Evolutionary conservation across 495 filamentous ascomycete genomes (phyloP).

Genomic region (Aspergillus kassunensis): DNA sequence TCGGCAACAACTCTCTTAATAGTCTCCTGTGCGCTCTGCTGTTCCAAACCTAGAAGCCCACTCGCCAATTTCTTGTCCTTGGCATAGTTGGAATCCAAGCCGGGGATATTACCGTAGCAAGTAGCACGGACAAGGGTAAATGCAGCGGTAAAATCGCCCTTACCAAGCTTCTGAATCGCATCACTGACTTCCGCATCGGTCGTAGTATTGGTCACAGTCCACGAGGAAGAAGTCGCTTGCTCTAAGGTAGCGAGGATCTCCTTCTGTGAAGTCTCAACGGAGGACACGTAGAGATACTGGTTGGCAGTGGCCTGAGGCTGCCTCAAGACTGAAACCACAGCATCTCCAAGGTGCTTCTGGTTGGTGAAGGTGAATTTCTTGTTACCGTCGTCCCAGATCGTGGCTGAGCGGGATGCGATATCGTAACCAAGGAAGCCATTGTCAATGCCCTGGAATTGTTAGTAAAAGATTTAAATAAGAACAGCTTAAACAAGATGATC

Average conservation of each 20-base stretch:
- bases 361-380: conserved; percentile 36
- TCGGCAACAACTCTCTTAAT: conserved; percentile 19
- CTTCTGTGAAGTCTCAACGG: conserved; percentile 40
- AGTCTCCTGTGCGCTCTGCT: conserved; percentile 27
- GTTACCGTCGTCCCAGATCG: conserved; percentile 43
- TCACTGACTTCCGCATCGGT: conserved; percentile 24
- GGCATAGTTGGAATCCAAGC: conserved; percentile 26
- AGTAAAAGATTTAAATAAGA: too few relatives aligned
- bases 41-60: conserved; percentile 25
- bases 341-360: conserved; percentile 33
- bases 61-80: conserved; percentile 27
- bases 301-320: conserved; percentile 42
- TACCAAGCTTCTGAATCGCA: conserved; percentile 28
- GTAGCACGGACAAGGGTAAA: conserved; percentile 27
- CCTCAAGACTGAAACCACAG: conserved; percentile 37
- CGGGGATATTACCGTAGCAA: conserved; percentile 23
- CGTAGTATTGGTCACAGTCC: conserved; percentile 31
- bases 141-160: conserved; percentile 34
- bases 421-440: conserved; percentile 46
- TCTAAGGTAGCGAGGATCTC: conserved; percentile 45
- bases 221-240: conserved; percentile 36
- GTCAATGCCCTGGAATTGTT: conserved; percentile 24
- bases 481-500: too few relatives aligned
- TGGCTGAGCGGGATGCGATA: conserved; percentile 35
- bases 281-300: conserved; percentile 43